phyloP scores from a whole-genome alignment of 2,329 filamentous ascomycete species.

The Simplicillium sp. region DNA sequence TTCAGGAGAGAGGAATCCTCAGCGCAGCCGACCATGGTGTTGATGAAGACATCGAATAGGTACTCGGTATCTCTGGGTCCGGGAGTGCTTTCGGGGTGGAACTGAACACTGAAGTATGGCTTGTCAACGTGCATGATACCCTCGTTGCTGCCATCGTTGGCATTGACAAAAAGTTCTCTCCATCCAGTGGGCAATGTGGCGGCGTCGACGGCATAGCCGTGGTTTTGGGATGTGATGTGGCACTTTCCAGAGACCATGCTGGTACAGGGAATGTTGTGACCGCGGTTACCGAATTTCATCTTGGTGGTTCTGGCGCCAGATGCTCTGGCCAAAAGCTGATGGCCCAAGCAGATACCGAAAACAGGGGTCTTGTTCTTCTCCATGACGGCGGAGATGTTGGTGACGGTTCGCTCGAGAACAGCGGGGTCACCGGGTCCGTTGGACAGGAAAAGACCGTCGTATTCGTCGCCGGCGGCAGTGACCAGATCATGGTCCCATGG shows the following conservation, averaged over 20 bases:
- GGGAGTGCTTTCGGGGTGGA: constrained; percentile 94
- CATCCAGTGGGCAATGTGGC: constrained; percentile 66
- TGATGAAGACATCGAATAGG: constrained; percentile 92
- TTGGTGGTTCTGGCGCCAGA: constrained; percentile 79
- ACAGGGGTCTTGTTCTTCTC: constrained; percentile 75
- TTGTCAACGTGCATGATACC: constrained; percentile 80
- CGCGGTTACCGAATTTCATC: constrained; percentile 99
- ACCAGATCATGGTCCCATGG: constrained; percentile 95
- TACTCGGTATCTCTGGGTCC: constrained; percentile 94
- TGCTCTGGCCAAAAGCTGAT: constrained; percentile 84
- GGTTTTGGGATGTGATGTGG: constrained; percentile 98
- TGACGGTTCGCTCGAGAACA: constrained; percentile 68
- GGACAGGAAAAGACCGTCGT: constrained; percentile 94
- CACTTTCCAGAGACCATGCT: constrained; percentile 92
- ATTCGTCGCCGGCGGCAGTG: constrained; percentile 65
- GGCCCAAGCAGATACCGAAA: constrained; percentile 93
- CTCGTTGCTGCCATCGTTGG: constrained; percentile 97
- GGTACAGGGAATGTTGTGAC: constrained; percentile 96
- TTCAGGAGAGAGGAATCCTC: constrained; percentile 57
- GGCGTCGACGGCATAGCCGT: constrained; percentile 88
- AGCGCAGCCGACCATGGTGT: constrained; percentile 67
- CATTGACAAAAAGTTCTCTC: constrained; percentile 94
- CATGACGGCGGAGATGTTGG: constrained; percentile 69
- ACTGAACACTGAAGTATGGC: constrained; percentile 98
- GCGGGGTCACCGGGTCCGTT: constrained; percentile 96